Conservation (phyloP, 2,329 filamentous ascomycete genomes). For the Raffaelea arxii region DNA sequence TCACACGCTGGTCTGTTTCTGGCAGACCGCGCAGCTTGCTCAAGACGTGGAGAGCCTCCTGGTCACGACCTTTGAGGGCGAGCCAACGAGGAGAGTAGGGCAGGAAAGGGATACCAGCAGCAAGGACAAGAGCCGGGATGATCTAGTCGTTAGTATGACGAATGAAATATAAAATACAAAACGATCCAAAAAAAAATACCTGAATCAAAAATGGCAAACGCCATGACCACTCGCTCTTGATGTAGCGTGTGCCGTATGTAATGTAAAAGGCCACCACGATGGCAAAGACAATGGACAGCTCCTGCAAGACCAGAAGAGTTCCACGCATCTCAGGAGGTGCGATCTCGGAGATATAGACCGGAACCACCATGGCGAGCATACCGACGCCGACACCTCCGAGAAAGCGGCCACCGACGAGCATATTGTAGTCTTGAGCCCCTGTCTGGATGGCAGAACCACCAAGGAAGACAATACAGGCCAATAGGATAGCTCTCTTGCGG, state of each 20-base stretch:
- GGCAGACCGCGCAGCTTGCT: slow-evolving; percentile 10
- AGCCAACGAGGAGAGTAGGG: slow-evolving; percentile 49
- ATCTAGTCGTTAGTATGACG: slow-evolving; percentile 33
- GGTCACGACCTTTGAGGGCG: slow-evolving; percentile 20
- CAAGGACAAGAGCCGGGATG: slow-evolving; percentile 38
- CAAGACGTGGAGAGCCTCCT: slow-evolving; percentile 10
- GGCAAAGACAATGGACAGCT: slow-evolving; percentile 19
- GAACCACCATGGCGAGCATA: background rate
- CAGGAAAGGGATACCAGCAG: slow-evolving; percentile 43
- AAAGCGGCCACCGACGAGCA: slow-evolving; percentile 2
- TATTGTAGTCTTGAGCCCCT: background rate
- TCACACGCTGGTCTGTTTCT: background rate
- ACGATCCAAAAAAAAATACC: no score
- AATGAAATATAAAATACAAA: background rate
- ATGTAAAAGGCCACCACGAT: slow-evolving; percentile 33
- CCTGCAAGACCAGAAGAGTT: slow-evolving; percentile 3
- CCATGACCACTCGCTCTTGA: slow-evolving; percentile 42
- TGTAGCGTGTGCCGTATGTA: slow-evolving; percentile 25
- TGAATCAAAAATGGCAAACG: slow-evolving; percentile 29
- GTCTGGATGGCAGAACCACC: background rate
- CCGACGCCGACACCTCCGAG: slow-evolving; percentile 12
- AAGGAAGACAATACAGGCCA: background rate
- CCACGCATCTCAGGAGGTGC: slow-evolving; percentile 8
- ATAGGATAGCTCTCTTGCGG: background rate
- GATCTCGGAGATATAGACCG: slow-evolving; percentile 9